phyloP scores from a whole-genome alignment of 805 yeast genomes.

The Candida insectalens region DNA sequence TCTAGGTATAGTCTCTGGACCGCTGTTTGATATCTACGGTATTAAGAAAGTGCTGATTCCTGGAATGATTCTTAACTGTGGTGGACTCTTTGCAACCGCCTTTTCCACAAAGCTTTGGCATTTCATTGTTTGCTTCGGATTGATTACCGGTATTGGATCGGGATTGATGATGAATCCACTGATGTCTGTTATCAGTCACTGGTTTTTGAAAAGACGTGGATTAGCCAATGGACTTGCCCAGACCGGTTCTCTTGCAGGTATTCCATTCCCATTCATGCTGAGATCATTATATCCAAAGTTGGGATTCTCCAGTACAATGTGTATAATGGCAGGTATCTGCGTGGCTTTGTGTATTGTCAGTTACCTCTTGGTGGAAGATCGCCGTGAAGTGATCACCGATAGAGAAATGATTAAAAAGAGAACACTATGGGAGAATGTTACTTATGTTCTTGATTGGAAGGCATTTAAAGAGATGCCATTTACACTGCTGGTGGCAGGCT shows the following conservation, averaged over 20 bases:
- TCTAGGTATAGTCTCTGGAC: conserved; percentile 30
- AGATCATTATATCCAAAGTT: conserved; percentile 35
- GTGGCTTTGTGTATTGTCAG: conserved; percentile 28
- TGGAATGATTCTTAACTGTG: conserved; percentile 34
- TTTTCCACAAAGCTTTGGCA: conserved; percentile 46
- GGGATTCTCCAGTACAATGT: conserved; percentile 49
- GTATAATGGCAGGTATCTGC: conserved; percentile 40
- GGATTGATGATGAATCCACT: conserved; percentile 55
- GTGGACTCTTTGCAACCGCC: conserved; percentile 26
- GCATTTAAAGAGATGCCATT: conserved; percentile 29
- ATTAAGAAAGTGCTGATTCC: conserved; percentile 33
- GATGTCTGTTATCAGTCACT: conserved; percentile 55
- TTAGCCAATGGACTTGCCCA: conserved; percentile 42
- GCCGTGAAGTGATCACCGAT: conserved; percentile 23
- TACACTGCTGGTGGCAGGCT: conserved; percentile 29
- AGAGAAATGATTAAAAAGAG: conserved; percentile 9
- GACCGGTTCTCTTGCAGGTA: conserved; percentile 44
- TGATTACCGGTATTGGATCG: conserved; percentile 49
- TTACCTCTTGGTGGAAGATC: conserved; percentile 30
- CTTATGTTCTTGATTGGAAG: conserved; percentile 28
- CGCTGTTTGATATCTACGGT: conserved; percentile 57
- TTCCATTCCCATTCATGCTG: conserved; percentile 43
- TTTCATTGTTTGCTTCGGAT: conserved; percentile 50
- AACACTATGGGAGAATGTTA: conserved; percentile 8
- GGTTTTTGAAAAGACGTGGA: conserved; percentile 54